Conservation (phyloP, 768 basidiomycete genomes). For the Arthromyces matolae region DNA sequence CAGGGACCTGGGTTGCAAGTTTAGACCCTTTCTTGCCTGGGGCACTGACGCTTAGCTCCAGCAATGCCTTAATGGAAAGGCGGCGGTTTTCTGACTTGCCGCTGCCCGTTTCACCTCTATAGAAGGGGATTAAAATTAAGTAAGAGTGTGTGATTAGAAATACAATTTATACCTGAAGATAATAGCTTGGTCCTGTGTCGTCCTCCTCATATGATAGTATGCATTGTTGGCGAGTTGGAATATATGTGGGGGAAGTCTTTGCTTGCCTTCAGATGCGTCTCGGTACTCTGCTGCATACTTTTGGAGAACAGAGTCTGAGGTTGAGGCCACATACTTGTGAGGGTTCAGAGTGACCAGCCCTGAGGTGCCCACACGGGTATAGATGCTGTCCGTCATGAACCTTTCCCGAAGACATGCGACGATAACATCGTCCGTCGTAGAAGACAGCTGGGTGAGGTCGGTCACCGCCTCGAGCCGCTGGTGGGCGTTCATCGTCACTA, state of each 20-base stretch:
- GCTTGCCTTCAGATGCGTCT: slow-evolving; percentile 62
- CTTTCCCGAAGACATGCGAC: slow-evolving; percentile 83
- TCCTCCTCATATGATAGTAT: slow-evolving; percentile 95
- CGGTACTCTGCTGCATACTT: slow-evolving; percentile 87
- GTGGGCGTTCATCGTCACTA: slow-evolving; percentile 46
- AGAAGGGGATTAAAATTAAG: slow-evolving; percentile 1
- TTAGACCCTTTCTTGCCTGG: slow-evolving; percentile 94
- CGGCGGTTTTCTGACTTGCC: slow-evolving; percentile 92
- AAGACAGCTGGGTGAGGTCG: slow-evolving; percentile 65
- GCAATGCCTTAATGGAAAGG: slow-evolving; percentile 85
- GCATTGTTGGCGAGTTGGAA: slow-evolving; percentile 89
- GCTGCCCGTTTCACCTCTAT: slow-evolving; percentile 86
- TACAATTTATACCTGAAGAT: slow-evolving; percentile 72
- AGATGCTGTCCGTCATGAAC: slow-evolving; percentile 80
- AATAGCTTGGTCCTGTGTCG: slow-evolving; percentile 88
- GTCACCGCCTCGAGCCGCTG: slow-evolving; percentile 69
- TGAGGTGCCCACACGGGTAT: slow-evolving; percentile 69
- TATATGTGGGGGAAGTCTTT: slow-evolving; percentile 75
- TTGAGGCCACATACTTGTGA: slow-evolving; percentile 82
- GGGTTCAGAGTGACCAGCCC: slow-evolving; percentile 87
- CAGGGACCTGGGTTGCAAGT: slow-evolving; percentile 80
- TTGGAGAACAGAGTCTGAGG: slow-evolving; percentile 79
- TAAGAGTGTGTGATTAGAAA: neutral
- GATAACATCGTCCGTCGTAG: slow-evolving; percentile 79
- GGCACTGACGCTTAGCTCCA: slow-evolving; percentile 86